phyloP scores from a whole-genome alignment of 2,329 filamentous ascomycete species.

The Verticillium klebahnii region DNA sequence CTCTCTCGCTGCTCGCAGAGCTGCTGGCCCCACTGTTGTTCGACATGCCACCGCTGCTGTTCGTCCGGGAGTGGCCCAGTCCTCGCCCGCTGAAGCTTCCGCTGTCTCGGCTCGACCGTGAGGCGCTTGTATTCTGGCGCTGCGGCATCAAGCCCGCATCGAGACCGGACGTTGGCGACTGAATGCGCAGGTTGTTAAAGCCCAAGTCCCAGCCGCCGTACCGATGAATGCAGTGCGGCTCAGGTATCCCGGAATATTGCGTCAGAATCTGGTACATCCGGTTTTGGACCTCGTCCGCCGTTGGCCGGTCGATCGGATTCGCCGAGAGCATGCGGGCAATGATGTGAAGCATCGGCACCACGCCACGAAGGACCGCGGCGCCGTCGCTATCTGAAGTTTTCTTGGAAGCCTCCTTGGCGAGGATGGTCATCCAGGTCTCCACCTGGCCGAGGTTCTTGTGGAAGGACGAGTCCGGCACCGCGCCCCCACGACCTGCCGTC shows the following conservation, averaged over 20 bases:
- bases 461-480: conserved; percentile 65
- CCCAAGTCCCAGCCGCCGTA: conserved; percentile 32
- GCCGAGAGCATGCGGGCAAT: conserved; percentile 50
- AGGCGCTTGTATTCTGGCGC: conserved; percentile 10
- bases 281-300: conserved; percentile 46
- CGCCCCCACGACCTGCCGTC: conserved; percentile 51
- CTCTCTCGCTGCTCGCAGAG: conserved; percentile 11
- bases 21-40: conserved; percentile 26
- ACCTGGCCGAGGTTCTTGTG: conserved; percentile 67
- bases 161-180: conserved; percentile 7
- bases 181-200: conserved; percentile 18
- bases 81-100: conserved; percentile 15
- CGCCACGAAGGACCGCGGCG: conserved; percentile 43
- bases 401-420: conserved; percentile 55
- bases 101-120: conserved; percentile 11
- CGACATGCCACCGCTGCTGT: conserved; percentile 29
- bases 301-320: conserved; percentile 47
- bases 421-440: conserved; percentile 59
- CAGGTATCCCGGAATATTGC: conserved; percentile 38
- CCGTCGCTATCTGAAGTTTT: conserved; percentile 33
- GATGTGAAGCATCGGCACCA: conserved; percentile 48
- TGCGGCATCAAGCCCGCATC: conserved; percentile 7
- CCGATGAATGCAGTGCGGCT: conserved; percentile 51
- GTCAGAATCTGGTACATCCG: conserved; percentile 48
- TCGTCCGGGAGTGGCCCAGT: conserved; percentile 23